A percentile compares a stretch with the other conserved stretches of the same genome.
Conservation (phyloP, 179 eudicot species). For the Sideroxylon spinosum region DNA sequence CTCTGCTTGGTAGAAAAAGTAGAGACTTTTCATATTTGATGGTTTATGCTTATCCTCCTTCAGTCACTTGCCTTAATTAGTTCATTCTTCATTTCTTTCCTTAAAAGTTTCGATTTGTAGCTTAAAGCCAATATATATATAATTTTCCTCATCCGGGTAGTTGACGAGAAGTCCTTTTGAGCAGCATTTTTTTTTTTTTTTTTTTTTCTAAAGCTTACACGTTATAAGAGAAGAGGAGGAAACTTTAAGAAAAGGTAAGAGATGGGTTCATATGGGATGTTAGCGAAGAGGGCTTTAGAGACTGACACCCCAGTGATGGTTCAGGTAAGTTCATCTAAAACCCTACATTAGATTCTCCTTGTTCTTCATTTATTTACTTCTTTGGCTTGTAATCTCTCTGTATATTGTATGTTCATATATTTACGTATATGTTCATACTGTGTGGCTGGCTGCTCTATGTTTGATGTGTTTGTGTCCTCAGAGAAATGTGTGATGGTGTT, state of each 20-base stretch:
- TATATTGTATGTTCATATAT: neutral
- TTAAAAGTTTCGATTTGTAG: conserved; percentile 10
- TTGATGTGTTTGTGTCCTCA: conserved; percentile 11
- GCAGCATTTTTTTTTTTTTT: neutral
- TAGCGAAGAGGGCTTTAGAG: conserved; percentile 76
- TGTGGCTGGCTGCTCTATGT: neutral
- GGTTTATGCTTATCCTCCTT: conserved; percentile 1
- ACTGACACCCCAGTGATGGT: conserved; percentile 97
- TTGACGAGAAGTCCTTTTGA: conserved; percentile 12
- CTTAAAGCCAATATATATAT: neutral
- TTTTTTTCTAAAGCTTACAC: neutral
- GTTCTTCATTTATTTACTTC: conserved; percentile 8
- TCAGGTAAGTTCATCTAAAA: conserved; percentile 45
- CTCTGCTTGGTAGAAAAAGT: neutral
- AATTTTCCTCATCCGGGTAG: conserved; percentile 12
- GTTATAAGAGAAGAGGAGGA: neutral
- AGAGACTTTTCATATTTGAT: conserved; percentile 5
- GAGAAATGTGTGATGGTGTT: conserved; percentile 10
- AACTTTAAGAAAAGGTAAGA: conserved; percentile 11
- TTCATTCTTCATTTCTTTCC: neutral
- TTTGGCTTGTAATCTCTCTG: neutral
- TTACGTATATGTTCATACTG: neutral
- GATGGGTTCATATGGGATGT: conserved; percentile 73
- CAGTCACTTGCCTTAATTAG: neutral
- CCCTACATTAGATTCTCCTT: conserved; percentile 14